Conservation (phyloP, 768 basidiomycete genomes). For the Brasilioporus rufonigricans region DNA sequence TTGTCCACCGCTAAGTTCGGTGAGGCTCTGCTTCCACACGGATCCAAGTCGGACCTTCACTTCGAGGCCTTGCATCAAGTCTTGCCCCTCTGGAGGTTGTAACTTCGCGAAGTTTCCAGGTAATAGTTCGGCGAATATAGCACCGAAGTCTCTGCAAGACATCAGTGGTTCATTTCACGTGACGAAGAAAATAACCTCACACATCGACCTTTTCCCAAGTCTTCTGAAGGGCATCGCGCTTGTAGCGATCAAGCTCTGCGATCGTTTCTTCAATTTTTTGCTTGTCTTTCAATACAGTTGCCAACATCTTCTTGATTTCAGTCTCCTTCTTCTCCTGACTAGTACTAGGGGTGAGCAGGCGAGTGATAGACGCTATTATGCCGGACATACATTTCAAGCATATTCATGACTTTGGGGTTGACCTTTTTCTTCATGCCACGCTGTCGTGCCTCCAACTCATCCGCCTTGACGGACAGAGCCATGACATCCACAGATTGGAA, state of each 20-base stretch:
- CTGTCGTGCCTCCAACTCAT: conserved; percentile 73
- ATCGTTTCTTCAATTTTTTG: conserved; percentile 94
- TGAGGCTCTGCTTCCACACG: conserved; percentile 98
- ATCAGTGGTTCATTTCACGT: not conserved
- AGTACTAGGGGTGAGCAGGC: conserved; percentile 2
- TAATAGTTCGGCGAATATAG: conserved; percentile 91
- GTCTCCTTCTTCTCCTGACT: conserved; percentile 94
- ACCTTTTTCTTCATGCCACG: conserved; percentile 93
- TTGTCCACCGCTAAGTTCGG: conserved; percentile 96
- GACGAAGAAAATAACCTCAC: conserved; percentile 42
- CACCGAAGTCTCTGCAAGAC: conserved; percentile 80
- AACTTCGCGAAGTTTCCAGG: conserved; percentile 97
- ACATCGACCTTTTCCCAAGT: conserved; percentile 96
- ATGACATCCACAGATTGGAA: conserved; percentile 65
- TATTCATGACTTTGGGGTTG: conserved; percentile 92
- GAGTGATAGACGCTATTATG: not conserved
- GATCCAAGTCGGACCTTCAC: conserved; percentile 94
- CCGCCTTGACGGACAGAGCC: conserved; percentile 58
- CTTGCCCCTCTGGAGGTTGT: conserved; percentile 89
- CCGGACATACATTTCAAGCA: conserved; percentile 81
- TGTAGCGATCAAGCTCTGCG: conserved; percentile 88
- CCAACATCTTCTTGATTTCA: conserved; percentile 83
- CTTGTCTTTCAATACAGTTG: conserved; percentile 88
- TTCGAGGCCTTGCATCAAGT: conserved; percentile 92
- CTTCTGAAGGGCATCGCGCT: conserved; percentile 87